Evolutionary conservation across 805 yeast genomes (phyloP).

Genomic region (Teunomyces gatunensis): DNA sequence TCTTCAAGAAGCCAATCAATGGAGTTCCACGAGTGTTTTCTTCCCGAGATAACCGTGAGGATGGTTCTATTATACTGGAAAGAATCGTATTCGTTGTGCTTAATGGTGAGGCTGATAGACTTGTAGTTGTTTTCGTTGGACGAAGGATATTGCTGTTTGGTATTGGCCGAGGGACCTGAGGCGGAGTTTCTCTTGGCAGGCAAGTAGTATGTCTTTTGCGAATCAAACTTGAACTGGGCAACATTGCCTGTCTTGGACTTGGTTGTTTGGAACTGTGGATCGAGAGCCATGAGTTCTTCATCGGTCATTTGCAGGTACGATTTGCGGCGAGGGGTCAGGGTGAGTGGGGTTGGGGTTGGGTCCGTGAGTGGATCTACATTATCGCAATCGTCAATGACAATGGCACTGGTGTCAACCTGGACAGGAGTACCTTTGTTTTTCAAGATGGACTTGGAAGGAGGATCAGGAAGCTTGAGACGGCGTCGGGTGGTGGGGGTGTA

Average conservation of each 20-base stretch:
- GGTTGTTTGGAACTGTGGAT: conserved; percentile 45
- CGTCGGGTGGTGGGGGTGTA: conserved; percentile 11
- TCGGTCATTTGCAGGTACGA: conserved; percentile 51
- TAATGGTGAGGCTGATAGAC: conserved; percentile 40
- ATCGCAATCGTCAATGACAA: conserved; percentile 12
- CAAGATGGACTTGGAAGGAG: conserved; percentile 39
- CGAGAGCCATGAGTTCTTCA: conserved; percentile 53
- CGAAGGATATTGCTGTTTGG: conserved; percentile 21
- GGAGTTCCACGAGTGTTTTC: conserved; percentile 45
- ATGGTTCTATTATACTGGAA: conserved; percentile 27
- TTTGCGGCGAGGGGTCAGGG: conserved; percentile 31
- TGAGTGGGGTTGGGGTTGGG: background rate
- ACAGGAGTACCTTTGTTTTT: conserved; percentile 33
- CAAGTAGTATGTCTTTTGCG: conserved; percentile 26
- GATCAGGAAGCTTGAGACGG: conserved; percentile 21
- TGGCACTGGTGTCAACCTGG: conserved; percentile 24
- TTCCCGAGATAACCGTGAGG: conserved; percentile 37
- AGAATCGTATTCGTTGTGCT: conserved; percentile 34
- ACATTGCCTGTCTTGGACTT: conserved; percentile 38
- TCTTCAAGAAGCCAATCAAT: conserved; percentile 35
- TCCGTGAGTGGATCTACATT: conserved; percentile 5
- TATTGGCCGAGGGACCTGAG: conserved; percentile 6
- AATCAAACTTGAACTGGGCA: conserved; percentile 45
- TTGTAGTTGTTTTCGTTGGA: conserved; percentile 38
- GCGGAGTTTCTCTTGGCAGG: conserved; percentile 6